Conservation (phyloP, 106 monocot genomes). For the Dioscorea dumetorum region DNA sequence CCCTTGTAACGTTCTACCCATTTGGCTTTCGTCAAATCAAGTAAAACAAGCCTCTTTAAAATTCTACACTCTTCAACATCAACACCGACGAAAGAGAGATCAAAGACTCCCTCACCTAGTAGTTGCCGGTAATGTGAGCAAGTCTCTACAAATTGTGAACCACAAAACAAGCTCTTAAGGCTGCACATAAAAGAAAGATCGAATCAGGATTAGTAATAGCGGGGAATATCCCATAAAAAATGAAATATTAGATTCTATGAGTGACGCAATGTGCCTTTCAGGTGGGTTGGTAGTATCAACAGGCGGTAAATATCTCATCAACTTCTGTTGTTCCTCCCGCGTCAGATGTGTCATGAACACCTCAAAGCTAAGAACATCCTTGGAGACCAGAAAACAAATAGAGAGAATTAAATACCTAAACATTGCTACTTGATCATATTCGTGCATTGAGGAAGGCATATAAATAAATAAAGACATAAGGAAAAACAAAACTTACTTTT, state of each 20-base stretch:
- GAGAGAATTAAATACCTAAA: not conserved
- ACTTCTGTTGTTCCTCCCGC: slow-evolving; percentile 51
- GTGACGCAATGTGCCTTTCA: slow-evolving; percentile 35
- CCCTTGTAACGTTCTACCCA: slow-evolving; percentile 54
- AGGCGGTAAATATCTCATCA: slow-evolving; percentile 65
- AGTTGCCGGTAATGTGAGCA: slow-evolving; percentile 56
- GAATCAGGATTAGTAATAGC: not conserved
- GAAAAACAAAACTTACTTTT: slow-evolving; percentile 29
- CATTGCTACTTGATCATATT: not conserved
- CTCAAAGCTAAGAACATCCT: slow-evolving; percentile 63
- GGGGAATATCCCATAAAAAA: not conserved
- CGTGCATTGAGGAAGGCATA: not conserved
- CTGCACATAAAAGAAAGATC: slow-evolving; percentile 25
- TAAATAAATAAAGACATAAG: not conserved
- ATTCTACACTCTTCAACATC: slow-evolving; percentile 35
- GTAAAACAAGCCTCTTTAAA: slow-evolving; percentile 41
- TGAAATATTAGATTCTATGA: not conserved
- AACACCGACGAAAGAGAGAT: slow-evolving; percentile 24
- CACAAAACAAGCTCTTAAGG: slow-evolving; percentile 59
- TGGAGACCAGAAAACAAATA: not conserved
- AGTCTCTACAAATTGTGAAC: slow-evolving; percentile 50
- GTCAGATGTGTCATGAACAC: slow-evolving; percentile 43
- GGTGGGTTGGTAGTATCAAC: slow-evolving; percentile 38
- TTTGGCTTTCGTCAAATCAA: slow-evolving; percentile 32
- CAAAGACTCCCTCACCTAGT: slow-evolving; percentile 54